Evolutionary conservation across 2,329 filamentous ascomycete species (phyloP).

Genomic region (Fusarium sp.): DNA sequence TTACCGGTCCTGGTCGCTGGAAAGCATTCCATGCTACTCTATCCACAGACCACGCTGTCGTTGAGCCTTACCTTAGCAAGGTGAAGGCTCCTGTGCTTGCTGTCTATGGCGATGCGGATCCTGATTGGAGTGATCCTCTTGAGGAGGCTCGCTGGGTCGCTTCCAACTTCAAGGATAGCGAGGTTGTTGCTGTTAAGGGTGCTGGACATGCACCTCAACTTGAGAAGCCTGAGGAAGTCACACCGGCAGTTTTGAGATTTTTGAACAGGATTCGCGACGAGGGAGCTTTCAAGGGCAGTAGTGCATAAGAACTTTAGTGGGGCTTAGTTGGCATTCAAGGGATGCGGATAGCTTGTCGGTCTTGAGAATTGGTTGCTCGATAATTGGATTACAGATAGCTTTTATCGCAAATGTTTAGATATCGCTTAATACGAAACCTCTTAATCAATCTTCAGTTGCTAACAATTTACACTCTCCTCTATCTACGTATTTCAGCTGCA

Average conservation of each 20-base stretch:
- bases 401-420: too few relatives aligned
- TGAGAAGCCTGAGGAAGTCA: slow-evolving; percentile 22
- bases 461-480: not conserved
- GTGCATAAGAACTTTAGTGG: not conserved
- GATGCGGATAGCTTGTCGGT: too few relatives aligned
- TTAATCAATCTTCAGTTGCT: too few relatives aligned
- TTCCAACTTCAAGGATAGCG: slow-evolving; percentile 9
- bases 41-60: slow-evolving; percentile 17
- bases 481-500: too few relatives aligned
- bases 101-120: slow-evolving; percentile 31
- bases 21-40: slow-evolving; percentile 31
- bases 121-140: slow-evolving; percentile 29
- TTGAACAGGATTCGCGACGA: not conserved
- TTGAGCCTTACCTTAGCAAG: slow-evolving; percentile 16
- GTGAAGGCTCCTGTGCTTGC: slow-evolving; percentile 30
- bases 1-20: slow-evolving; percentile 27
- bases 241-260: slow-evolving; percentile 9
- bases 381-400: too few relatives aligned
- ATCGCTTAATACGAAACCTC: too few relatives aligned
- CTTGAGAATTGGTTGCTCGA: too few relatives aligned
- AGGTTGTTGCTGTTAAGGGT: slow-evolving; percentile 16
- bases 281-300: not conserved
- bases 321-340: too few relatives aligned
- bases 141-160: slow-evolving; percentile 25
- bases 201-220: slow-evolving; percentile 27